Evolutionary conservation across 441 rosid genomes (phyloP).

Genomic region (Pelargonium citronellum): DNA sequence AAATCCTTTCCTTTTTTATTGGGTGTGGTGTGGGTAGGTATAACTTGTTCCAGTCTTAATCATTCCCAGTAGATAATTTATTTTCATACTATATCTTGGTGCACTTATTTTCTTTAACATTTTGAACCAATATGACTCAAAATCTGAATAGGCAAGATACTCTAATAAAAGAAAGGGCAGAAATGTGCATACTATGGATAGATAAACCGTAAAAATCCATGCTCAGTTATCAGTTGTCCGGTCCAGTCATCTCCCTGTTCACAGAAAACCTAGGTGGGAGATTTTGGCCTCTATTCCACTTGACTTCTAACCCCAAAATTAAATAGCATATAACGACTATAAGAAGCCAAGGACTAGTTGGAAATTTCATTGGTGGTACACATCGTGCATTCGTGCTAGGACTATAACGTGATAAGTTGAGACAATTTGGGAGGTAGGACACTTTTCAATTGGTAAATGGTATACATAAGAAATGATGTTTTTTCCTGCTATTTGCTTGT

Average conservation of each 20-base stretch:
- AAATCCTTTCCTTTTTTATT: not conserved
- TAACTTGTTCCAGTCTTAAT: not conserved
- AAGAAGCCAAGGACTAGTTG: not conserved
- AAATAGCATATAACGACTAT: not conserved
- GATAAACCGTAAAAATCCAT: not conserved
- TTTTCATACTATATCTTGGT: not conserved
- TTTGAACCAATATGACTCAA: not conserved
- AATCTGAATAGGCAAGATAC: not conserved
- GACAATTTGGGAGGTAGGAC: not conserved
- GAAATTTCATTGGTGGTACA: conserved; percentile 6
- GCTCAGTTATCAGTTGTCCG: not conserved
- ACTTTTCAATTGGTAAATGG: no score
- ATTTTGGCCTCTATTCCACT: not conserved
- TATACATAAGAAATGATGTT: no score
- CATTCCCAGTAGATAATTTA: not conserved
- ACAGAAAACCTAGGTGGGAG: not conserved
- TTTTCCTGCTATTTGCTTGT: no score
- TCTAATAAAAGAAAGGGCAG: not conserved
- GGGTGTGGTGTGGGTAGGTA: conserved; percentile 1
- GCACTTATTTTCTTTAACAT: not conserved
- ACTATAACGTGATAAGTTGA: not conserved
- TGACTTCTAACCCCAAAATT: not conserved
- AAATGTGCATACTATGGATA: not conserved
- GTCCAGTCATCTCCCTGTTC: not conserved
- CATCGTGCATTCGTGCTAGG: not conserved